Conservation (phyloP, 2,329 filamentous ascomycete species). For the Huntiella savannae region DNA sequence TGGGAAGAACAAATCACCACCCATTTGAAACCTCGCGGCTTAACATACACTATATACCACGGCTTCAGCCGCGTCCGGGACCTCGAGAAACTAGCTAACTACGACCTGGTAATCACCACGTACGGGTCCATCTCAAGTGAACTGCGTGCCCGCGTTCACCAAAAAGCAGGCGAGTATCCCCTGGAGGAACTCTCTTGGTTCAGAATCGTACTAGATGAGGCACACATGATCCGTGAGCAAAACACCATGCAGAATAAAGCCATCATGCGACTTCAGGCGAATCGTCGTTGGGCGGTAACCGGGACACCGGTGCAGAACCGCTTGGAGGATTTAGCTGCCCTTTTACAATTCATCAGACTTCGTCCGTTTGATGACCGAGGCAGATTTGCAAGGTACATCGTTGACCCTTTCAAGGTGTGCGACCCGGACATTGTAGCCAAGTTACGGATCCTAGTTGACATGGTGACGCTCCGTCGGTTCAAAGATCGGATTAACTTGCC, state of each 20-base stretch:
- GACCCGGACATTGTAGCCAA: conserved; percentile 71
- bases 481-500: conserved; percentile 85
- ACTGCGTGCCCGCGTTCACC: conserved; percentile 41
- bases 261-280: conserved; percentile 58
- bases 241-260: conserved; percentile 67
- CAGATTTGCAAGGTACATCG: conserved; percentile 62
- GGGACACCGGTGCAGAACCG: conserved; percentile 92
- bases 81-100: conserved; percentile 45
- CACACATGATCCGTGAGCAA: conserved; percentile 81
- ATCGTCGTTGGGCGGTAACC: conserved; percentile 88
- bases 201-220: conserved; percentile 82
- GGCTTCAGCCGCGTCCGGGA: conserved; percentile 58
- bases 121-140: conserved; percentile 80
- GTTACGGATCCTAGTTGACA: conserved; percentile 75
- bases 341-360: conserved; percentile 70
- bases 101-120: conserved; percentile 78
- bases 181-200: conserved; percentile 76
- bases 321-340: conserved; percentile 69
- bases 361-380: conserved; percentile 65
- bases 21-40: conserved; percentile 45
- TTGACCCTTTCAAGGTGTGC: conserved; percentile 69
- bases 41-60: conserved; percentile 74
- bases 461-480: conserved; percentile 76
- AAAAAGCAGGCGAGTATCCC: conserved; percentile 41
- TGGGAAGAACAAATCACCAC: conserved; percentile 85